Evolutionary conservation across 495 filamentous ascomycete species (phyloP).

Genomic region (Penicillium coprophilum): DNA sequence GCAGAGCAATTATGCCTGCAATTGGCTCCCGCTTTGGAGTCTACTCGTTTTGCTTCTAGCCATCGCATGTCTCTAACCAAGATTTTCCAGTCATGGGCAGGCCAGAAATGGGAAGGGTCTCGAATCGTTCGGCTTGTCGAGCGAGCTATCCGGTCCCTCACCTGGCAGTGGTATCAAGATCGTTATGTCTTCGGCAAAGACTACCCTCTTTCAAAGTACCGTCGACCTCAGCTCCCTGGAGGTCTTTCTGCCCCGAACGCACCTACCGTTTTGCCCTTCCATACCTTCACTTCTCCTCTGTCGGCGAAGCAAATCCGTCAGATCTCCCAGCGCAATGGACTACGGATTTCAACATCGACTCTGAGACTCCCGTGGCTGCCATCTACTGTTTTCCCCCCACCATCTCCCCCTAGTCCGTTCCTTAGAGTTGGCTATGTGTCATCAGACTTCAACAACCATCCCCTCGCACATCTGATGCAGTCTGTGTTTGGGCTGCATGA

Average conservation of each 20-base stretch:
- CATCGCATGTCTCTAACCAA: slow-evolving; percentile 39
- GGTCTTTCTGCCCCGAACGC: slow-evolving; percentile 80
- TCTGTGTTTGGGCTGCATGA: slow-evolving; percentile 96
- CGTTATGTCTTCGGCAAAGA: slow-evolving; percentile 64
- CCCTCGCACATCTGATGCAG: slow-evolving; percentile 96
- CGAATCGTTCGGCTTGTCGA: slow-evolving; percentile 84
- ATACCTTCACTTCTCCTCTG: slow-evolving; percentile 94
- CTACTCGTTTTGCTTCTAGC: slow-evolving; percentile 29
- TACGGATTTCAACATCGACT: slow-evolving; percentile 88
- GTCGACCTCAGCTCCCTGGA: slow-evolving; percentile 71
- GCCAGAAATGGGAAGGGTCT: slow-evolving; percentile 82
- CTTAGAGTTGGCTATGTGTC: slow-evolving; percentile 95
- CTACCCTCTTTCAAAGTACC: slow-evolving; percentile 61
- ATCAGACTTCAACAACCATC: slow-evolving; percentile 99
- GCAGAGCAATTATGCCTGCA: slow-evolving; percentile 54
- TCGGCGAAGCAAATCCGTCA: slow-evolving; percentile 91
- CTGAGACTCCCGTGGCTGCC: slow-evolving; percentile 86
- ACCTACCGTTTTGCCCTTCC: slow-evolving; percentile 96
- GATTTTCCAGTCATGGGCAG: slow-evolving; percentile 67
- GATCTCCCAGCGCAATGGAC: slow-evolving; percentile 93
- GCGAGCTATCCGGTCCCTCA: slow-evolving; percentile 70
- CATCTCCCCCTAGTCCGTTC: slow-evolving; percentile 74
- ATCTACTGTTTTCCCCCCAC: slow-evolving; percentile 74
- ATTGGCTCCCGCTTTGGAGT: slow-evolving; percentile 35
- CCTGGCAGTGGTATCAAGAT: slow-evolving; percentile 88